Evolutionary conservation across 768 basidiomycete species (phyloP), one percentile per base, ranked within the genome.

Genomic region (Suillus plorans): DNA sequence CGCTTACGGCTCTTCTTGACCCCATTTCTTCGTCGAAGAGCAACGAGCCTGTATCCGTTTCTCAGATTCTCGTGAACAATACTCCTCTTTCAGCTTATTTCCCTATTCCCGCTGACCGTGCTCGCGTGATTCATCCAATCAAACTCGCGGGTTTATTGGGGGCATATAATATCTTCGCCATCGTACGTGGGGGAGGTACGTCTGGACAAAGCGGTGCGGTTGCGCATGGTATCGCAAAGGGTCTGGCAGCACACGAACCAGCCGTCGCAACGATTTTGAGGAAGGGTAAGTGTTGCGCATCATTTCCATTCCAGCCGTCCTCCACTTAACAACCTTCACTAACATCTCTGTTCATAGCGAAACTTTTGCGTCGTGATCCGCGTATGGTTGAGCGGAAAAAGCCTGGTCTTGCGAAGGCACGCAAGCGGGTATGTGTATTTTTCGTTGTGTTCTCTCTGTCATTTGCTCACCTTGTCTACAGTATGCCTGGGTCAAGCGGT

Each of bases 381-480:
- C 90, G 97, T 77, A 93, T 97, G 93, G 96, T 97, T 37, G 97
- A 99, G 80, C 85, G 97, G 71, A 99, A 99, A 82, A 99, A 99
- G 85, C 93, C 97, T 18, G 94, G 94, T 64, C 77, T 87, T 71
- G 87, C 91, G 65, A 97, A 97, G 81, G 95, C 97, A 65, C 88
- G 96, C 78, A 95, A 96, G 80, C 84, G 85, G 80, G 94, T 95
- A 77, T 52, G 92, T 87, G 36, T 14, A 18, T 59, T n/a, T 16
- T 13, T 36, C 39, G 42, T 20, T 62, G 14, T 61, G 20, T n/a
- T 50, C 18, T 41, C n/a, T 49, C 39, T 10, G 28, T 16, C 25
- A 2, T n/a, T 57, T 65, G 28, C 45, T 68, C 18, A 61, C 37
- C 31, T 34, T 45, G 65, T 22, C 50, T 10, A 67, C 76, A 94